A percentile compares a stretch with the other conserved stretches of the same genome.
These are phyloP conservation scores for Colletotrichum spinosum DNA, from an alignment of 2,329 filamentous ascomycete genomes.

Conservation along the genomic window DNA sequence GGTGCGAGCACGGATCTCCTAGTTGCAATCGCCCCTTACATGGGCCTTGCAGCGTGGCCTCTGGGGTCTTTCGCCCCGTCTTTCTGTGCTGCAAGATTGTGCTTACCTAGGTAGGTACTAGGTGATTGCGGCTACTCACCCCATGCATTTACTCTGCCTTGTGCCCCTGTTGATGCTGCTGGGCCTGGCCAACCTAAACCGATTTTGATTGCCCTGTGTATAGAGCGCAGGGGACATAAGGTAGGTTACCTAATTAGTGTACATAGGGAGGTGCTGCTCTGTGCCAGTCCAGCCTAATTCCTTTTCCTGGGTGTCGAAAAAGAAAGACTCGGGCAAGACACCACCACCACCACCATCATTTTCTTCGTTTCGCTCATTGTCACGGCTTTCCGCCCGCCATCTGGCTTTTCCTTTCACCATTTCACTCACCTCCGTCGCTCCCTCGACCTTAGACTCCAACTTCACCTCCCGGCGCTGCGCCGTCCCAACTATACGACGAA, in stretches of 20 bases:
- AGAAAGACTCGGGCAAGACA: conserved; percentile 30
- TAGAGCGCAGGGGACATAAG: too few relatives aligned
- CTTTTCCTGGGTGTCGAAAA: conserved; percentile 27
- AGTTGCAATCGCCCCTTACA: too few relatives aligned
- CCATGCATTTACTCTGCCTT: too few relatives aligned
- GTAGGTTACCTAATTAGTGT: too few relatives aligned
- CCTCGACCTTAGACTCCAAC: conserved; percentile 1
- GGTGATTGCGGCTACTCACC: too few relatives aligned
- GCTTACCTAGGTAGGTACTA: too few relatives aligned
- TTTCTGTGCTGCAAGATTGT: too few relatives aligned
- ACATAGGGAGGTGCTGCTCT: neutral
- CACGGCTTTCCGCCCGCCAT: conserved; percentile 27
- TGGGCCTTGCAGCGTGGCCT: too few relatives aligned
- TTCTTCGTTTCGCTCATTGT: conserved; percentile 30
- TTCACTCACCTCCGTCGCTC: conserved; percentile 12
- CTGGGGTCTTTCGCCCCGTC: too few relatives aligned
- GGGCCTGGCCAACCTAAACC: too few relatives aligned
- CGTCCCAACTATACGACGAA: conserved; percentile 31
- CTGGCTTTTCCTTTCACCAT: conserved; percentile 21
- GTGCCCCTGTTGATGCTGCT: too few relatives aligned
- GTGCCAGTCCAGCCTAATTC: conserved; percentile 18
- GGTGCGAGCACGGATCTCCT: too few relatives aligned
- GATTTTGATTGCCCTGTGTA: neutral
- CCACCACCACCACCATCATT: neutral
- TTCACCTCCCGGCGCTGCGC: neutral